Evolutionary conservation across 192 early-diverging fungal species (phyloP).

Genomic region (Mortierella antarctica): DNA sequence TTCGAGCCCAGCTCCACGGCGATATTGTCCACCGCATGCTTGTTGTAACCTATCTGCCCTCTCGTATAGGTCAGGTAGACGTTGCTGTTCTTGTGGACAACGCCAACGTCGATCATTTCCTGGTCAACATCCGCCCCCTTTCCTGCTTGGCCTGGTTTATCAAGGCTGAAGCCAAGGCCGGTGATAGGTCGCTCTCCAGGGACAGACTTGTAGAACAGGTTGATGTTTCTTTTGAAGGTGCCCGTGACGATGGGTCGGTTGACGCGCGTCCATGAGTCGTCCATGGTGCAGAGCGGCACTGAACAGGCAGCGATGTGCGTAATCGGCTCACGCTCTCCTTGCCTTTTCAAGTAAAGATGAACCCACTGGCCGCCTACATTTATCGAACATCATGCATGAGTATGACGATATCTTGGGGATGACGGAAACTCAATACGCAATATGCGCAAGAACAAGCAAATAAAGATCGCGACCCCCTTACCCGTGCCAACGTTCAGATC

Average conservation of each 20-base stretch:
- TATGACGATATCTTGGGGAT: neutral
- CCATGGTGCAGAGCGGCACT: constrained; percentile 32
- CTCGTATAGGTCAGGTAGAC: constrained; percentile 26
- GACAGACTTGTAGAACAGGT: constrained; percentile 49
- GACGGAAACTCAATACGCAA: neutral
- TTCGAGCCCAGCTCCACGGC: constrained; percentile 37
- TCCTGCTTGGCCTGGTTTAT: neutral
- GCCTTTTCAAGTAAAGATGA: constrained; percentile 36
- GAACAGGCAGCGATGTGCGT: constrained; percentile 48
- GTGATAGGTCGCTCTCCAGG: constrained; percentile 42
- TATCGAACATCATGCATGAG: neutral
- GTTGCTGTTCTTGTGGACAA: constrained; percentile 37
- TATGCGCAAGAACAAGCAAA: neutral
- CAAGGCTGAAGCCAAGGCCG: constrained; percentile 13
- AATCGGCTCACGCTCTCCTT: constrained; percentile 34
- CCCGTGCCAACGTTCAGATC: constrained; percentile 54
- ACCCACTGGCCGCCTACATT: constrained; percentile 50
- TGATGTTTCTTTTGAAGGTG: constrained; percentile 43
- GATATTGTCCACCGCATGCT: constrained; percentile 27
- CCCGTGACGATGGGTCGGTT: constrained; percentile 51
- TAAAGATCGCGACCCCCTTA: neutral
- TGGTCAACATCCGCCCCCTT: constrained; percentile 1
- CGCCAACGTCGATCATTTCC: constrained; percentile 34
- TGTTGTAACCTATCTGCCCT: constrained; percentile 5
- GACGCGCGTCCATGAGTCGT: constrained; percentile 48